Percentiles rank a stretch among this genome's conserved stretches.
phyloP scores from a whole-genome alignment of 805 yeast genomes.

The Sugiyamaella americana region DNA sequence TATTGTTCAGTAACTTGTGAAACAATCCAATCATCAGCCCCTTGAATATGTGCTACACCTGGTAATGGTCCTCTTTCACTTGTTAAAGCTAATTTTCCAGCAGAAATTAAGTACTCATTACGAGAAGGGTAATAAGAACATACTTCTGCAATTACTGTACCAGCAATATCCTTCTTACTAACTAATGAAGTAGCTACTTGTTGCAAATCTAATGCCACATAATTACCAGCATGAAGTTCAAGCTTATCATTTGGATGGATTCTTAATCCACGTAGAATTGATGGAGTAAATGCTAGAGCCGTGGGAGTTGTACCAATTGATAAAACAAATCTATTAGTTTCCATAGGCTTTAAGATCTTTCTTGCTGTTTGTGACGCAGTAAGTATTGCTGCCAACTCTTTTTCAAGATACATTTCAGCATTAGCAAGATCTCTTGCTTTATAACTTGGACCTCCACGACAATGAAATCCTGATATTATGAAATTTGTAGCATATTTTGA shows the following conservation, averaged over 20 bases:
- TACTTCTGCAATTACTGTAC: constrained; percentile 52
- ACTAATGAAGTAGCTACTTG: constrained; percentile 63
- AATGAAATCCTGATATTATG: constrained; percentile 49
- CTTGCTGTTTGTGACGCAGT: constrained; percentile 2
- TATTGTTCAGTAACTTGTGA: constrained; percentile 72
- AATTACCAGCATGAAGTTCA: constrained; percentile 77
- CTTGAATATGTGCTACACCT: constrained; percentile 49
- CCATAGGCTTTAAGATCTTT: not conserved
- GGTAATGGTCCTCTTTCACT: constrained; percentile 54
- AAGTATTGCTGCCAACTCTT: not conserved
- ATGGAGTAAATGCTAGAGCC: constrained; percentile 42
- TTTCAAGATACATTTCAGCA: constrained; percentile 3
- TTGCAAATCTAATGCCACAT: constrained; percentile 64
- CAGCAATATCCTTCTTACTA: constrained; percentile 42
- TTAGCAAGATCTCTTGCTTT: not conserved
- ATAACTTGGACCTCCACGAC: constrained; percentile 75
- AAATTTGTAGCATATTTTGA: constrained; percentile 1
- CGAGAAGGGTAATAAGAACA: constrained; percentile 53
- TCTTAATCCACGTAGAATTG: not conserved
- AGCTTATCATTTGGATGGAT: constrained; percentile 48
- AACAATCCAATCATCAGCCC: constrained; percentile 51
- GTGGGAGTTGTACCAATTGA: constrained; percentile 83
- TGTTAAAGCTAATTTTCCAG: constrained; percentile 65
- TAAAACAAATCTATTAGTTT: constrained; percentile 46
- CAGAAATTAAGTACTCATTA: constrained; percentile 57